Conservation (phyloP, 2,329 filamentous ascomycete species). For the Bipolaris sorokiniana region DNA sequence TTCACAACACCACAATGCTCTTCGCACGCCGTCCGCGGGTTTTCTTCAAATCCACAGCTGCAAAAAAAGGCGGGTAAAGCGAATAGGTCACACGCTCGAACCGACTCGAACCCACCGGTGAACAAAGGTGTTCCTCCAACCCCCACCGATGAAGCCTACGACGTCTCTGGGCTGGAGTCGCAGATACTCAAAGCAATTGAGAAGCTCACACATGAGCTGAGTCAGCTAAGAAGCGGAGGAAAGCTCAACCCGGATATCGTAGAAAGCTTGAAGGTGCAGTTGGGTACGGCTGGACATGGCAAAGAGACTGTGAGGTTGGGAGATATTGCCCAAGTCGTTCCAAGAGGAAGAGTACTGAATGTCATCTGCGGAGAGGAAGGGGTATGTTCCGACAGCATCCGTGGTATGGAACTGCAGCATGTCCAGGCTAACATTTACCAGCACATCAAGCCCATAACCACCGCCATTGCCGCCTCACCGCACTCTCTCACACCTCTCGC, state of each 20-base stretch:
- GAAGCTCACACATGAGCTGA: conserved; percentile 65
- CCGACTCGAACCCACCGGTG: conserved; percentile 44
- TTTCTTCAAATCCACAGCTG: conserved; percentile 52
- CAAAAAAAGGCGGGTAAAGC: conserved; percentile 63
- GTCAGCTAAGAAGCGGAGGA: conserved; percentile 67
- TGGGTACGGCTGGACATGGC: conserved; percentile 54
- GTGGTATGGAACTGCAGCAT: neutral
- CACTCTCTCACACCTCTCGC: conserved; percentile 60
- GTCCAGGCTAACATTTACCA: conserved; percentile 31
- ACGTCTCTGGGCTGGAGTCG: conserved; percentile 64
- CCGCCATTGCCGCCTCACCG: conserved; percentile 59
- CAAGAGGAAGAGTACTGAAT: conserved; percentile 66
- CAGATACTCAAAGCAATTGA: conserved; percentile 63
- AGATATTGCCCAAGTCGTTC: conserved; percentile 71
- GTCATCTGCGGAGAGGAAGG: conserved; percentile 70
- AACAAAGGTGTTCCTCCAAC: conserved; percentile 35
- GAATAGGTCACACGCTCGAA: conserved; percentile 47
- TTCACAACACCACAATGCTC: conserved; percentile 17
- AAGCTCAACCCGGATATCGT: conserved; percentile 67
- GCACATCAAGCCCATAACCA: conserved; percentile 62
- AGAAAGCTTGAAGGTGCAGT: conserved; percentile 65
- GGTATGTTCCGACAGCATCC: conserved; percentile 51
- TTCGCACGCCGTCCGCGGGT: conserved; percentile 34
- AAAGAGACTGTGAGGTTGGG: conserved; percentile 62
- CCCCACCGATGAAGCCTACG: conserved; percentile 62